Conservation (phyloP, 169 alveolate species). For the Plasmodium gaboni region DNA sequence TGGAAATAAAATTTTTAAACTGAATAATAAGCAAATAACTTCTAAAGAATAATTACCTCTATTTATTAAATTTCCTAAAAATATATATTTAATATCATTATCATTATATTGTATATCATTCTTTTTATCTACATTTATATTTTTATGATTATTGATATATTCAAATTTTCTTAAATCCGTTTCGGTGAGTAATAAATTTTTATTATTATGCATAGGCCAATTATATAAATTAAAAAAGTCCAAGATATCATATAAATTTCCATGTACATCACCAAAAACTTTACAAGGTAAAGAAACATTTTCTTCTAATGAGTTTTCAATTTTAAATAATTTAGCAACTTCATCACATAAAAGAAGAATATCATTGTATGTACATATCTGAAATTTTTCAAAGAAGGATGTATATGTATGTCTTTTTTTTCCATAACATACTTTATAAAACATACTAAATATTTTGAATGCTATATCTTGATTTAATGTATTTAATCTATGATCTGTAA, state of each 20-base stretch:
- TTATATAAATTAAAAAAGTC: conserved; percentile 82
- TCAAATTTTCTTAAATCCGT: not conserved
- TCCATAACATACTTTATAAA: conserved; percentile 73
- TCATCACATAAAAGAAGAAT: conserved; percentile 82
- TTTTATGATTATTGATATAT: not conserved
- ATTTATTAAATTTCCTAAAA: conserved; percentile 94
- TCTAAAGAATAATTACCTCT: conserved; percentile 92
- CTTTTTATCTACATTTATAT: not conserved
- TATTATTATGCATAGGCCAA: conserved; percentile 82
- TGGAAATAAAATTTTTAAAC: conserved; percentile 92
- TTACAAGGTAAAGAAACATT: conserved; percentile 75
- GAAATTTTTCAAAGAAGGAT: conserved; percentile 9
- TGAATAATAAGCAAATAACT: conserved; percentile 92
- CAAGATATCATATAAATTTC: conserved; percentile 72
- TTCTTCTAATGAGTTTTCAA: conserved; percentile 77
- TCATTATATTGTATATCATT: not conserved
- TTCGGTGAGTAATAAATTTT: not conserved
- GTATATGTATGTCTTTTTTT: conserved; percentile 39
- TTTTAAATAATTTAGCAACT: conserved; percentile 71
- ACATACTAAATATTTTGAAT: conserved; percentile 60
- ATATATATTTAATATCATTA: conserved; percentile 84
- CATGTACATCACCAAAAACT: conserved; percentile 80
- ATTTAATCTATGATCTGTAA: conserved; percentile 21
- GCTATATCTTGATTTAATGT: conserved; percentile 79
- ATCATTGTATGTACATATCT: conserved; percentile 80